Base-by-base conservation (phyloP, 768 basidiomycete species). In the Termitomyces sp. region DNA sequence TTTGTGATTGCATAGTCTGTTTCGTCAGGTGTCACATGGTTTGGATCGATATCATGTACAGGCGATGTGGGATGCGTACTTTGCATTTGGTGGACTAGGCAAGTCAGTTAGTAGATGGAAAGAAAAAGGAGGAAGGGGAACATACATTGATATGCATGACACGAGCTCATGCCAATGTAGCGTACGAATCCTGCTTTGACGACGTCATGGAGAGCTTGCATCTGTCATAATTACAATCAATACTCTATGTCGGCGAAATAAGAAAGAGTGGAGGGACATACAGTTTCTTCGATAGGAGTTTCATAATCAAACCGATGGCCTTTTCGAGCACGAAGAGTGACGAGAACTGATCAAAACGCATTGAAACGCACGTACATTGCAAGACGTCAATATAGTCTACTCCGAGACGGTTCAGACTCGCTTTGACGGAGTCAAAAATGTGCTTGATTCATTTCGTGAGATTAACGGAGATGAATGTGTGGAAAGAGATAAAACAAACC, bases 321-420 rank as follows among this genome's bases (percentile, higher is more conserved):
- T 66, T 28, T 28, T 28, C 4, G 28, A 4, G 28, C 28, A 4
- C 28, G 28, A 4, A 28, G 28, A 28, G n/a, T n/a, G n/a, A n/a
- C n/a, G n/a, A 28, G 28, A 28, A 28, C 28, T 28, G 28, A 28
- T 28, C 4, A 3, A 22, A 3, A 4, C 16, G 8, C 2, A n/a
- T 28, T 28, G 4, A 22, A 3, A 4, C 16, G 8, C 2, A n/a
- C 49, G 4, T 8, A 79, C 88, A 89, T 75, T 91, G 90, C 8
- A 91, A 72, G 1, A 92, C 72, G 67, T 92, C 92, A 66, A 93
- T 79, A 64, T 91, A 90, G 54, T 92, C 91, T 22, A 90, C 71
- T 49, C 91, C 87, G 3, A 93, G 78, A 15, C 90, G 80, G 69
- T 88, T 73, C 62, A 92, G 71, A 50, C 84, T 84, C 18, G 76